Evolutionary conservation across 1,284 basidiomycete genomes (phyloP).

Genomic region (Coniferiporia sulphurascens): DNA sequence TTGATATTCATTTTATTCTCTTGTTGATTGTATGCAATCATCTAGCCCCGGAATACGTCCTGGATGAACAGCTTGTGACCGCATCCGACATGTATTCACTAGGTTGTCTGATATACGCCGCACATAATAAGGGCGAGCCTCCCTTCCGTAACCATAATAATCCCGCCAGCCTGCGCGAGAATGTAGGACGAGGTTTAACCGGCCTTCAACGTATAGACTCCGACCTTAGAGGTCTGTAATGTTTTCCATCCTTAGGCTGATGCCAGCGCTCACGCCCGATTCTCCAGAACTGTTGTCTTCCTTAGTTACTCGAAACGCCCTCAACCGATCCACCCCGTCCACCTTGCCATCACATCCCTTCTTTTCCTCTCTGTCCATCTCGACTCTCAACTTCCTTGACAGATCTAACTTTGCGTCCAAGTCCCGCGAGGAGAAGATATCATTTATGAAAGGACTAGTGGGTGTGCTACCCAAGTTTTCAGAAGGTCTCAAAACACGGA

Average conservation of each 20-base stretch:
- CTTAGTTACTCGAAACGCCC: constrained; percentile 76
- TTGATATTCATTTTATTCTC: background rate
- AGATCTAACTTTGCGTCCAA: constrained; percentile 94
- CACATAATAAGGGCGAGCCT: constrained; percentile 83
- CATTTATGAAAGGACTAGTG: constrained; percentile 89
- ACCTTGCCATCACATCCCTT: constrained; percentile 81
- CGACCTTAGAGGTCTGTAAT: constrained; percentile 59
- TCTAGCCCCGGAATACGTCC: constrained; percentile 91
- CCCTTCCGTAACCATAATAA: constrained; percentile 90
- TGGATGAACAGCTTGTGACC: constrained; percentile 83
- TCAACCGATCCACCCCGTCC: constrained; percentile 69
- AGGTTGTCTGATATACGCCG: constrained; percentile 86
- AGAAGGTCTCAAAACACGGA: constrained; percentile 81
- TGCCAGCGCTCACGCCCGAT: background rate
- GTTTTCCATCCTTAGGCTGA: background rate
- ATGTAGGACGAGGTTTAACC: constrained; percentile 63
- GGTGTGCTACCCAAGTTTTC: constrained; percentile 84
- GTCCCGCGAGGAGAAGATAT: constrained; percentile 91
- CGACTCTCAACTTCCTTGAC: constrained; percentile 94
- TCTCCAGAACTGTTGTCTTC: constrained; percentile 66
- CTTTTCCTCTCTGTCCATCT: constrained; percentile 96
- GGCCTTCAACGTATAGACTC: constrained; percentile 59
- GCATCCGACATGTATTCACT: constrained; percentile 94
- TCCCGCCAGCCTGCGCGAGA: constrained; percentile 72
- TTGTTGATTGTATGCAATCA: background rate